Conservation (phyloP, 202 grass and related monocot species). For the Panicum virgatum region DNA sequence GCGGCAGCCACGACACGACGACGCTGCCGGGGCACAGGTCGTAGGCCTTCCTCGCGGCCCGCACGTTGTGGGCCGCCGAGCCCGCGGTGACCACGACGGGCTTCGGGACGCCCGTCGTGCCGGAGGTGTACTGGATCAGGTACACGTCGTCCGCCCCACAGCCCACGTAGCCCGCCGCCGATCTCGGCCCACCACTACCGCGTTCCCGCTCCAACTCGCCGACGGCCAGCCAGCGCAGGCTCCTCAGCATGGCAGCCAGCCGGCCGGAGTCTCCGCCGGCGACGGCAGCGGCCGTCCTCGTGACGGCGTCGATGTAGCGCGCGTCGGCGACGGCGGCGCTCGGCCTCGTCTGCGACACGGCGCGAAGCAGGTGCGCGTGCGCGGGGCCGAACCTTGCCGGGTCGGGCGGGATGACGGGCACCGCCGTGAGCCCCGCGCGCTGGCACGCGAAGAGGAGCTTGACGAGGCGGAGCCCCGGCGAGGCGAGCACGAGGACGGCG, state of each 20-base stretch:
- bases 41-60: slow-evolving; percentile 52
- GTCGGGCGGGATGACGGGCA: slow-evolving; percentile 54
- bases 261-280: background rate
- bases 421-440: slow-evolving; percentile 54
- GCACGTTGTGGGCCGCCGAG: slow-evolving; percentile 49
- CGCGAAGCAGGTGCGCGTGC: slow-evolving; percentile 49
- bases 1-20: slow-evolving; percentile 59
- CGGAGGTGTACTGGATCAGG: slow-evolving; percentile 66
- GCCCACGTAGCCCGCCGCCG: slow-evolving; percentile 13
- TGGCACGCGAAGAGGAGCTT: slow-evolving; percentile 66
- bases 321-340: slow-evolving; percentile 41
- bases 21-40: slow-evolving; percentile 44
- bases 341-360: slow-evolving; percentile 48
- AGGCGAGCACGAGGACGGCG: slow-evolving; percentile 56
- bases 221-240: slow-evolving; percentile 47
- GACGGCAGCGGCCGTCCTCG: background rate
- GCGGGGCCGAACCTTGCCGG: background rate
- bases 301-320: slow-evolving; percentile 2
- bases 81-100: slow-evolving; percentile 51
- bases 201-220: slow-evolving; percentile 28
- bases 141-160: slow-evolving; percentile 33
- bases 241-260: slow-evolving; percentile 2
- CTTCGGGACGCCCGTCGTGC: slow-evolving; percentile 51
- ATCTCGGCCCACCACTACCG: background rate
- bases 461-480: slow-evolving; percentile 48